phyloP scores from a whole-genome alignment of 1,284 basidiomycete species.

The Naganishia sp. region DNA sequence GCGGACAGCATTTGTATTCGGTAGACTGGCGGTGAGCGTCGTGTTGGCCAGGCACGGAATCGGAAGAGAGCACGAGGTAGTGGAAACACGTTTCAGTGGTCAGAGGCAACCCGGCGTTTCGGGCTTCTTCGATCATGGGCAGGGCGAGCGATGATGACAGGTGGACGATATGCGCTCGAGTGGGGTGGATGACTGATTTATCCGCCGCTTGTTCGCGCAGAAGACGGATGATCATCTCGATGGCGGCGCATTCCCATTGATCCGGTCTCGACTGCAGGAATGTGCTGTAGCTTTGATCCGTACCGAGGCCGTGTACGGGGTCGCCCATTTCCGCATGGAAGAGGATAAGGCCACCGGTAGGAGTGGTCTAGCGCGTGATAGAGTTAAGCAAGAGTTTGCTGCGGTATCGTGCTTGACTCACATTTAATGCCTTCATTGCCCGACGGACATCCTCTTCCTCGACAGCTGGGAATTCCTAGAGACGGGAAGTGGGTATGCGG shows the following conservation, averaged over 20 bases:
- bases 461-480: constrained; percentile 86
- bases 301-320: constrained; percentile 45
- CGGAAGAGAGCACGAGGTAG: constrained; percentile 65
- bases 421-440: constrained; percentile 75
- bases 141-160: constrained; percentile 80
- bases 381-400: not conserved
- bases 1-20: constrained; percentile 84
- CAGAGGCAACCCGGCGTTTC: constrained; percentile 60
- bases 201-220: constrained; percentile 29
- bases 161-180: constrained; percentile 76
- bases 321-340: constrained; percentile 87
- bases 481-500: not conserved
- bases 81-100: constrained; percentile 94
- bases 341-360: constrained; percentile 67
- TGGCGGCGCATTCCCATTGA: constrained; percentile 71
- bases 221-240: constrained; percentile 65
- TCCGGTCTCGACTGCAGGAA: constrained; percentile 82
- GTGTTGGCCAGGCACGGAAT: constrained; percentile 59
- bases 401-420: constrained; percentile 46
- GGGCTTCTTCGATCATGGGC: constrained; percentile 70
- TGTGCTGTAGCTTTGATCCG: constrained; percentile 63
- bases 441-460: constrained; percentile 65
- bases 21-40: constrained; percentile 37
- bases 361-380: constrained; percentile 52
- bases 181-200: constrained; percentile 10